Evolutionary conservation across 257 asterid genomes (phyloP).

Genomic region (Hygrophila difformis): DNA sequence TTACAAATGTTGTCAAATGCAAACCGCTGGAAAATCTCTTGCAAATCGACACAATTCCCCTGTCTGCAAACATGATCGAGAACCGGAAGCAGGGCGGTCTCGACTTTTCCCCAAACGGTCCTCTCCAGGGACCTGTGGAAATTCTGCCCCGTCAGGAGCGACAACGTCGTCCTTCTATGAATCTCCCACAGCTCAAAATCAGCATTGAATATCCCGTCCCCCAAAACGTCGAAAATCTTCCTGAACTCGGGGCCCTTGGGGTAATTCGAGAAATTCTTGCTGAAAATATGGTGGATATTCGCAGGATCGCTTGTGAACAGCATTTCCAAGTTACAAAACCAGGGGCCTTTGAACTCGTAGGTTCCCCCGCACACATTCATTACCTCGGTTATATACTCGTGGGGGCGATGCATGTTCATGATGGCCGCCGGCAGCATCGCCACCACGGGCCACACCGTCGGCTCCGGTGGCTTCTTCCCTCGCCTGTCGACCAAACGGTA

Average conservation of each 20-base stretch:
- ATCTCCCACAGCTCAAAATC: slow-evolving; percentile 39
- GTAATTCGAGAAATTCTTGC: slow-evolving; percentile 35
- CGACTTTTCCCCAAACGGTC: slow-evolving; percentile 25
- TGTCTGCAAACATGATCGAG: slow-evolving; percentile 16
- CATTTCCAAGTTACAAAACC: slow-evolving; percentile 27
- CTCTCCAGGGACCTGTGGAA: slow-evolving; percentile 14
- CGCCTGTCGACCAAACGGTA: neutral
- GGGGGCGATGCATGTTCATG: slow-evolving; percentile 16
- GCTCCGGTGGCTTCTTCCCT: slow-evolving; percentile 12
- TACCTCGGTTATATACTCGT: slow-evolving; percentile 26
- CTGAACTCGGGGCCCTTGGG: slow-evolving; percentile 37
- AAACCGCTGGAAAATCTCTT: slow-evolving; percentile 34
- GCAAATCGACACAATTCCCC: slow-evolving; percentile 26
- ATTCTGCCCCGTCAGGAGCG: slow-evolving; percentile 10
- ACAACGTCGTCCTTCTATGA: slow-evolving; percentile 24
- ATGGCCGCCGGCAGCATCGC: slow-evolving; percentile 36
- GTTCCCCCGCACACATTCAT: slow-evolving; percentile 25
- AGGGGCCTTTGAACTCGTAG: slow-evolving; percentile 21
- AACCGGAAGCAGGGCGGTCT: slow-evolving; percentile 26
- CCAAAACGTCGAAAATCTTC: slow-evolving; percentile 32
- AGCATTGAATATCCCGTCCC: slow-evolving; percentile 41
- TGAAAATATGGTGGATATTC: slow-evolving; percentile 36
- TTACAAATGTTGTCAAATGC: slow-evolving; percentile 24
- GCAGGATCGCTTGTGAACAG: slow-evolving; percentile 39
- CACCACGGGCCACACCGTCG: slow-evolving; percentile 36